Evolutionary conservation across 768 basidiomycete genomes (phyloP), one percentile per base, ranked within the genome.

Genomic region (Leccinellum luteum): DNA sequence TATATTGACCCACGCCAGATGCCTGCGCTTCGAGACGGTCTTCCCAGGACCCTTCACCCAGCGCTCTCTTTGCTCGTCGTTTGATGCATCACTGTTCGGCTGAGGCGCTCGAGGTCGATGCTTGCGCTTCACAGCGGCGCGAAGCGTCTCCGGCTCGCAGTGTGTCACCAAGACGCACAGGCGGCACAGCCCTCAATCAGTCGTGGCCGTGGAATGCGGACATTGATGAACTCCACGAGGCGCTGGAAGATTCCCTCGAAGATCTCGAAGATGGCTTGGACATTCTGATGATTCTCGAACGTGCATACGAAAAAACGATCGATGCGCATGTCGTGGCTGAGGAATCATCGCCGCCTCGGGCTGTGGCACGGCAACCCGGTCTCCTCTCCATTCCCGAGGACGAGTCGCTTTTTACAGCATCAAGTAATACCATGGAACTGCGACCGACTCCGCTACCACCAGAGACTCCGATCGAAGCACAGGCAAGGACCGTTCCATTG

Each of bases 71-170:
- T 59, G 90, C 90, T 2, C 78, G 86, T 19, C 79, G 91, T 32
- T 78, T 96, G 30, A 96, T 96, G 88, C 92, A 95, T 68, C 89
- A 82, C 59, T 91, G 87, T 62, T 85, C 88, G 1, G 80, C 81
- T 15, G 87, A 90, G 65, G 75, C 72, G 0, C 54, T 61, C 2
- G 62, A 69, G 5, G 60, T 53, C 0, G 60, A 67, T 27, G 23
- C 51, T 8, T 43, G 49, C 23, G 12, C 49, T 21, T 51, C 61
- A 4, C 62, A 34, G 21, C 60, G 55, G 14, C 64, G 72, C 9
- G 68, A 67, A 43, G 57, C 44, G 21, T 74, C 83, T 65, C 63
- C 78, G 70, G 67, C 75, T 74, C 66, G 69, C 59, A 72, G 71
- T 25, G 76, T 75, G 21, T 83, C 77, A 55, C 80, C 82, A n/a